Evolutionary conservation across 352 stramenopile species (phyloP), one percentile per base, ranked within the genome.

Genomic region (Phytophthora fragariaefolia): DNA sequence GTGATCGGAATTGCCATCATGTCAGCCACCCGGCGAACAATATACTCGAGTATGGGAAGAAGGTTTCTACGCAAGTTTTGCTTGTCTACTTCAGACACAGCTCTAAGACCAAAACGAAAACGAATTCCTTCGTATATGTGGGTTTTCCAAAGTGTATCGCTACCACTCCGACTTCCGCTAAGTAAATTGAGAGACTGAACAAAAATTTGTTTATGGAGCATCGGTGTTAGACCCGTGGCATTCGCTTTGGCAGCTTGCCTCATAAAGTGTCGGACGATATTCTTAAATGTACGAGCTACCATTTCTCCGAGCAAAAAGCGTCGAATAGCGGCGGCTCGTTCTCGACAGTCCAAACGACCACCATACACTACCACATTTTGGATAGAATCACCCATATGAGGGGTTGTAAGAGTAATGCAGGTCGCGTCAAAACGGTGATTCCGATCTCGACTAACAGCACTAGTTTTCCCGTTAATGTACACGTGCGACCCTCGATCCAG

Each of bases 201-300:
- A 12, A 90, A 30, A 26, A 91, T 76, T 26, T 84, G 61, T 15
- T 79, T 80, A 30, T 88, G 73, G 4, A 87, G 46, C 27, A 75
- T 71, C 0, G 76, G 66, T 1, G 79, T 81, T 0, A 91, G 23
- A 2, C 83, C 85, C 0, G 76, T 86, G 0, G 72, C 74, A 8
- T 58, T 77, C 2, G 58, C 46, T 23, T 66, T 77, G 0, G 80
- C 63, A 4, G 71, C 63, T 10, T 58, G 62, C 0, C 92, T 85
- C 42, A 98, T 71, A 4, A 90, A 82, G 34, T 91, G 83, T 0
- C 92, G 89, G 9, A 96, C 26, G 2, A 97, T 61, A 46, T 96
- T 95, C 67, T 97, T 98, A 17, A 97, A 84, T 17, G 92, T 81
- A 8, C 93, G 78, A 6, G 88, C 83, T 0, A 96, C 74, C 83